These are phyloP conservation scores for Ophiocordyceps camponoti-saundersi DNA, from an alignment of 2,329 filamentous ascomycete genomes.

Conservation along the genomic window DNA sequence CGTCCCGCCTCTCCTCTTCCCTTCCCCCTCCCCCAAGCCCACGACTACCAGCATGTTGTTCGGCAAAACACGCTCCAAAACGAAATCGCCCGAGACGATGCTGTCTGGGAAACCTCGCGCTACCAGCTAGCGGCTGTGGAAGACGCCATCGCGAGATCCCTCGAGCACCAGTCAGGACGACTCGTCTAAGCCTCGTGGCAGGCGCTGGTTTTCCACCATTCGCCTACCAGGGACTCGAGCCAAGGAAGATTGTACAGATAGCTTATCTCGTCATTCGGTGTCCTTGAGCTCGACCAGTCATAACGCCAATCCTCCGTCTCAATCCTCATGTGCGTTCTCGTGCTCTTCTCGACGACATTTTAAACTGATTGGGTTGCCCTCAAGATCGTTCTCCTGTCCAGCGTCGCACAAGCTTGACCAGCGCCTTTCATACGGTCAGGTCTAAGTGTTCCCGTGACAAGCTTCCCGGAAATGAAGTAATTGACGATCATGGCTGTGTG, in stretches of 20 bases:
- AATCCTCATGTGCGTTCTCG: neutral
- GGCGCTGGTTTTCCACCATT: constrained; percentile 7
- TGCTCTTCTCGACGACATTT: neutral
- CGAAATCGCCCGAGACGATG: constrained; percentile 2
- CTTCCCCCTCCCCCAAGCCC: neutral
- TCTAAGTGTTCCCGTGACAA: constrained; percentile 10
- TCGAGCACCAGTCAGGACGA: constrained; percentile 1
- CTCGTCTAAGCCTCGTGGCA: constrained; percentile 1
- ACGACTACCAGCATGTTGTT: constrained; percentile 8
- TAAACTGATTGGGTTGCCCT: neutral
- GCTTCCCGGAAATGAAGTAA: constrained; percentile 3
- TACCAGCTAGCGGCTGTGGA: constrained; percentile 13
- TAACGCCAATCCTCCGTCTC: neutral
- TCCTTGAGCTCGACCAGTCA: neutral
- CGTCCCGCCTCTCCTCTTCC: neutral
- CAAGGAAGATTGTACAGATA: neutral
- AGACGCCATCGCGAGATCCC: constrained; percentile 5
- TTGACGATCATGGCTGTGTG: neutral
- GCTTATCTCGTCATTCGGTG: neutral
- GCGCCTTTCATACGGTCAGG: constrained; percentile 12
- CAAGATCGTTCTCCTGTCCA: constrained; percentile 1
- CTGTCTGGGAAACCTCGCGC: constrained; percentile 2
- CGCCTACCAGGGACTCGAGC: constrained; percentile 2
- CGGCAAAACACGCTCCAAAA: constrained; percentile 5
- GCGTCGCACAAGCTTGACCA: constrained; percentile 12